A percentile compares a stretch with the other conserved stretches of the same genome.
These are phyloP conservation scores for Smallanthus sonchifolius DNA, from an alignment of 129 eudicot genomes.

Conservation along the genomic window DNA sequence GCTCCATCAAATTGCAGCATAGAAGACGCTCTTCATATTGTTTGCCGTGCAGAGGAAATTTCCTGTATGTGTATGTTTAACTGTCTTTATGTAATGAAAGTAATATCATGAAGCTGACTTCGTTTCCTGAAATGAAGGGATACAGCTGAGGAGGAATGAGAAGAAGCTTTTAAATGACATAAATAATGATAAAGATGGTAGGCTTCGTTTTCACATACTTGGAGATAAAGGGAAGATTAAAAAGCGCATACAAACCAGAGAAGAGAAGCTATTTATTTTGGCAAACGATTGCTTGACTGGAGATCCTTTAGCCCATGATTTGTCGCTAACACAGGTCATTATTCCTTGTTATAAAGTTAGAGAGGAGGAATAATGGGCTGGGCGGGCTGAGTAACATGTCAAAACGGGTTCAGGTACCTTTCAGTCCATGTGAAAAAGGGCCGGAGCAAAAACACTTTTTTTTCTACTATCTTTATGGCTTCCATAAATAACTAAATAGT, in stretches of 20 bases:
- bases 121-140: slow-evolving; percentile 57
- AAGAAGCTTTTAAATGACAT: slow-evolving; percentile 90
- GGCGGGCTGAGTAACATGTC: not conserved
- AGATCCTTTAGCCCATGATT: slow-evolving; percentile 80
- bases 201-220: slow-evolving; percentile 88
- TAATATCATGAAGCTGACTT: slow-evolving; percentile 20
- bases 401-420: not conserved
- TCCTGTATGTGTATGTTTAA: slow-evolving; percentile 53
- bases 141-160: slow-evolving; percentile 95
- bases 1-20: slow-evolving; percentile 75
- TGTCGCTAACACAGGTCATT: slow-evolving; percentile 86
- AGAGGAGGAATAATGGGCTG: not conserved
- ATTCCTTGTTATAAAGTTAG: slow-evolving; percentile 1
- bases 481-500: not conserved
- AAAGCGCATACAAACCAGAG: slow-evolving; percentile 93
- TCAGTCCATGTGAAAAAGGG: not conserved
- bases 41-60: slow-evolving; percentile 89
- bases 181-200: slow-evolving; percentile 82
- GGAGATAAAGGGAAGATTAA: slow-evolving; percentile 90
- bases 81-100: not conserved
- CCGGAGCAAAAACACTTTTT: not conserved
- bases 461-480: not conserved
- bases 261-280: slow-evolving; percentile 91
- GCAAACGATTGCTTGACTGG: slow-evolving; percentile 98
- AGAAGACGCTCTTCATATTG: slow-evolving; percentile 77